phyloP scores from a whole-genome alignment of 345 rosid species.

The Euphorbia lathyris region DNA sequence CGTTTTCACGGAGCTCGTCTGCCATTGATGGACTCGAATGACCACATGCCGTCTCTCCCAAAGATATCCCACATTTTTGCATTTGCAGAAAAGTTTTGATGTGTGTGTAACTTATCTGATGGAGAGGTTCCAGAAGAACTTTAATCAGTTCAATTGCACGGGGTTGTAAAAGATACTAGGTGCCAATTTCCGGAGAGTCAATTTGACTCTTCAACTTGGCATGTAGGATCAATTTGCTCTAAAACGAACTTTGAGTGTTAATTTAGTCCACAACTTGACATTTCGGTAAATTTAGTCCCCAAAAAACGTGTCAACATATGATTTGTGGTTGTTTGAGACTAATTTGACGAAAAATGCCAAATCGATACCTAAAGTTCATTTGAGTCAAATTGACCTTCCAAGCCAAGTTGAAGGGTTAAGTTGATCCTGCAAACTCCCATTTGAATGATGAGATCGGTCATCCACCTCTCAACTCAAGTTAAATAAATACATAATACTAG shows the following conservation, averaged over 20 bases:
- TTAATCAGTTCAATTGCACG: not conserved
- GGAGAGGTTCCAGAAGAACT: not conserved
- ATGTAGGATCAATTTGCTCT: no score
- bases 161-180: not conserved
- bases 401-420: no score
- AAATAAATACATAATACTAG: not conserved
- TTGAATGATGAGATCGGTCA: not conserved
- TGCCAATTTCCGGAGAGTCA: not conserved
- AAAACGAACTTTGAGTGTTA: no score
- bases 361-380: no score
- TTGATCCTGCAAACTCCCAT: not conserved
- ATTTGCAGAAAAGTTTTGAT: constrained; percentile 36
- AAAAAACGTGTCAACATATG: no score
- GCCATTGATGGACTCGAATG: not conserved
- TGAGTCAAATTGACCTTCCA: no score
- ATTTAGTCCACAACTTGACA: no score
- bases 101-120: constrained; percentile 40
- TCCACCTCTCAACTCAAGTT: not conserved
- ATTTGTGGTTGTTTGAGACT: no score
- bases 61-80: constrained; percentile 27
- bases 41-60: constrained; percentile 18
- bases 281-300: no score
- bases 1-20: constrained; percentile 9
- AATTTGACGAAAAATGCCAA: no score
- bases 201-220: no score